Evolutionary conservation across 768 basidiomycete species (phyloP).

Genomic region (Panellus pusillus): DNA sequence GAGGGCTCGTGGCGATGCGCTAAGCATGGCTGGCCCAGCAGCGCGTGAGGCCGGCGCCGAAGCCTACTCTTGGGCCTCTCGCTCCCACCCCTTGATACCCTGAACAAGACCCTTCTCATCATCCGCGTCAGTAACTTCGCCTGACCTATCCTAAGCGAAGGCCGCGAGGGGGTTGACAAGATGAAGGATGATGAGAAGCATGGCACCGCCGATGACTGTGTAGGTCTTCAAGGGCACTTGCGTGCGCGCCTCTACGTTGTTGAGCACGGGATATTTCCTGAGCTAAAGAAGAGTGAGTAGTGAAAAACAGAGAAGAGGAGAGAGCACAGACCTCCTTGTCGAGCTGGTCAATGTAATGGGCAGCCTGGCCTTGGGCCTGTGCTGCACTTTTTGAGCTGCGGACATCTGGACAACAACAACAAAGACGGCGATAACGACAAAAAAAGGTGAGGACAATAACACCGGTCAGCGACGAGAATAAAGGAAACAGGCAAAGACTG

Average conservation of each 20-base stretch:
- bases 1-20: slow-evolving; percentile 19
- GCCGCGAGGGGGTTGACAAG: slow-evolving; percentile 89
- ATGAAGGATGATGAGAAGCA: slow-evolving; percentile 72
- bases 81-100: slow-evolving; percentile 77
- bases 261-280: slow-evolving; percentile 83
- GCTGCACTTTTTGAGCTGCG: slow-evolving; percentile 78
- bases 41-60: not conserved
- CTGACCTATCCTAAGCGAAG: no score
- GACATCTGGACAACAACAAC: slow-evolving; percentile 55
- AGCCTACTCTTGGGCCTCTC: not conserved
- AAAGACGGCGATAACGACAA: no score
- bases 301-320: not conserved
- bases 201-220: slow-evolving; percentile 70
- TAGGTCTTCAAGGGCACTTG: slow-evolving; percentile 94
- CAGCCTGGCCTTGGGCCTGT: slow-evolving; percentile 84
- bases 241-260: slow-evolving; percentile 83
- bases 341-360: slow-evolving; percentile 82
- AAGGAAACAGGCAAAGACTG: no score
- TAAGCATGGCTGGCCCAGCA: slow-evolving; percentile 21
- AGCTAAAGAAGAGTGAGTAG: slow-evolving; percentile 44
- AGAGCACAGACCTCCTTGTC: slow-evolving; percentile 85
- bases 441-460: no score
- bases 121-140: slow-evolving; percentile 58
- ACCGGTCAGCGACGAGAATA: no score
- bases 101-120: slow-evolving; percentile 62